A percentile compares a stretch with the other conserved stretches of the same genome.
These are phyloP conservation scores for Suillus ampliporus DNA, from an alignment of 768 basidiomycete species.

Conservation along the genomic window DNA sequence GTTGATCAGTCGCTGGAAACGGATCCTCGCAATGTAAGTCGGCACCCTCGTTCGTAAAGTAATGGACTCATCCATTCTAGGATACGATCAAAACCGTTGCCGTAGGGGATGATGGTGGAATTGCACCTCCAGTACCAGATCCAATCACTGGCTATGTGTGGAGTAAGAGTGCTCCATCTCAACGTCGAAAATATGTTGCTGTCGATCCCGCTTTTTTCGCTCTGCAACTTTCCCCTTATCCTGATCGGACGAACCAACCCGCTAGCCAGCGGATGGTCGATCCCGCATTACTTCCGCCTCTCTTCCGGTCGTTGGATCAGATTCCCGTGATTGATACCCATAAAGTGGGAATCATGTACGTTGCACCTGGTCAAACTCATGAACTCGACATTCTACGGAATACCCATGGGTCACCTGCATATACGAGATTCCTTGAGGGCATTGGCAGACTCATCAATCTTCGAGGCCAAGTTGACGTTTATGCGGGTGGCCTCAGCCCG, in stretches of 20 bases:
- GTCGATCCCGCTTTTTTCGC: constrained; percentile 87
- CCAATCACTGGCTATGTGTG: constrained; percentile 88
- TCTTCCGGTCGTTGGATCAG: constrained; percentile 73
- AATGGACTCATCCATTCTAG: constrained; percentile 3
- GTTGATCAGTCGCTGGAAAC: not conserved
- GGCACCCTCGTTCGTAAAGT: not conserved
- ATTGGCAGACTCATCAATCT: constrained; percentile 88
- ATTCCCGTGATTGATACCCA: constrained; percentile 97
- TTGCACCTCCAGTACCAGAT: constrained; percentile 55
- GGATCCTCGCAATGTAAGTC: constrained; percentile 2
- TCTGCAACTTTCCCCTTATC: constrained; percentile 84
- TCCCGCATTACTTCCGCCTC: constrained; percentile 57
- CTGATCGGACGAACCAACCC: constrained; percentile 47
- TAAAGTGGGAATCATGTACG: constrained; percentile 96
- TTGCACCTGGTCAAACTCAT: constrained; percentile 85
- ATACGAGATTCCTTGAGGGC: constrained; percentile 90
- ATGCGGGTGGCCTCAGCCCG: constrained; percentile 89
- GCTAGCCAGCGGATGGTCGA: constrained; percentile 54
- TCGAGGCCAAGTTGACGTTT: constrained; percentile 89
- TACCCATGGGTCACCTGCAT: constrained; percentile 91
- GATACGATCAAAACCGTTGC: constrained; percentile 12
- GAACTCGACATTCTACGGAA: constrained; percentile 90
- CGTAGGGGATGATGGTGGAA: constrained; percentile 11
- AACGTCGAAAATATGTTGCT: constrained; percentile 83
- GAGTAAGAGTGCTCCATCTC: constrained; percentile 86